Base-by-base conservation (phyloP, 257 asterid genomes). In the Jacaranda copaia region DNA sequence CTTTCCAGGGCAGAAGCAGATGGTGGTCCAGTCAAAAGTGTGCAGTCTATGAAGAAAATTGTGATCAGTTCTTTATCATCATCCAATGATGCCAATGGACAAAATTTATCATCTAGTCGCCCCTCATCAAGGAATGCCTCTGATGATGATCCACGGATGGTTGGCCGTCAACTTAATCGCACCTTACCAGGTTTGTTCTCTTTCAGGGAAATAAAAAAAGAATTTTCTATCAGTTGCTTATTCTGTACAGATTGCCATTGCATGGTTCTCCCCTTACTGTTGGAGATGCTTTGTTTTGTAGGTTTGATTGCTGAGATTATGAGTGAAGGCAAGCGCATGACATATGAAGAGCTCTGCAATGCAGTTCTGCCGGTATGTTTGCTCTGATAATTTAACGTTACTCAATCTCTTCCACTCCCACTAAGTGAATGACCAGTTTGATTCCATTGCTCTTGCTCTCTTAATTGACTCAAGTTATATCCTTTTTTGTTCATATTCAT, bases 271-370 rank as follows among this genome's bases (percentile, higher is more conserved):
- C 46, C 69, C 68, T 79, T 72, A 73, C 62, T 35, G n/a, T 59
- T 39, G 75, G 68, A 62, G 46, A 43, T 72, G 61, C 56, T 68
- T 63, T 64, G 64, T 46, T 59, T 80, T 85, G 69, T 81, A 95
- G 99, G 93, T 82, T 86, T 95, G 92, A 85, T 93, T 86, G 97
- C 98, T 83, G 97, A 91, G 85, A 91, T 91, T 63, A 93, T 93
- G 98, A 88, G 95, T 72, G 90, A 91, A 83, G 98, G 99, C 70
- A 87, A 89, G 74, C 92, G 97, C 73, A 91, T 87, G 90, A 88
- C 97, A 3, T 90, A 88, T 74, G 97, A 95, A 82, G 97, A 93
- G 81, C 98, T 93, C 18, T 93, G 98, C 75, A 90, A 90, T 82
- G 89, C 93, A 16, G 99, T 92, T 82, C 84, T 91, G 52, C 97